Base-by-base conservation (phyloP, 1,284 basidiomycete species). In the Pterula multifida region DNA sequence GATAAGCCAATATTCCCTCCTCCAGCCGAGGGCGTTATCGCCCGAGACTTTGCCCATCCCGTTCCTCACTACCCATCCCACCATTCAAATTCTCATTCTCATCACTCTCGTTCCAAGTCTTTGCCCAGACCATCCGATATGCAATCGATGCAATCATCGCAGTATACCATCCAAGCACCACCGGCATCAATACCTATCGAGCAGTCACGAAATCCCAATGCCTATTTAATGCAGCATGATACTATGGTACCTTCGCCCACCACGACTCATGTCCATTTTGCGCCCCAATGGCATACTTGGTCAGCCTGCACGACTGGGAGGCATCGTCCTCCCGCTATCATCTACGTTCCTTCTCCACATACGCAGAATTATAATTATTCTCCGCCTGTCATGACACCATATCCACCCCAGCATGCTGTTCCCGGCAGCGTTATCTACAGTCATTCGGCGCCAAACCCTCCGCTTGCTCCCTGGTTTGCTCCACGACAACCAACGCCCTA, bases 131-230 rank as follows among this genome's bases (percentile, higher is more conserved):
- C 39, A 6, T 42, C 39, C 17, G 39, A 42, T 19, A 6, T 42
- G 9, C 39, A n/a, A 42, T 42, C 39, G 39, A 42, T 42, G 39
- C n/a, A 42, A 19, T 42, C 39, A n/a, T 42, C 39, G 9, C 39
- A n/a, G 17, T 17, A 42, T 42, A 22, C n/a, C 13, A 19, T 42
- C 19, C n/a, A 17, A 9, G 39, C 39, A 11, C 39, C 39, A 42
- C 39, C 39, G 19, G 39, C 28, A 32, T 15, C 28, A 32, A 32
- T 32, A n/a, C 39, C 39, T 17, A 42, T 9, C 39, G 39, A 6
- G 9, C 9, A 42, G 21, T 42, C 32, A 9, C n/a, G n/a, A 11
- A 22, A 22, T 17, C 6, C 21, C 39, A 42, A 17, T 42, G 21
- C 9, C 21, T 17, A 22, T 19, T 42, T 42, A 6, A 32, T 15